These are phyloP conservation scores for Periconia sp. DNA, from an alignment of 2,329 filamentous ascomycete genomes.

Conservation along the genomic window DNA sequence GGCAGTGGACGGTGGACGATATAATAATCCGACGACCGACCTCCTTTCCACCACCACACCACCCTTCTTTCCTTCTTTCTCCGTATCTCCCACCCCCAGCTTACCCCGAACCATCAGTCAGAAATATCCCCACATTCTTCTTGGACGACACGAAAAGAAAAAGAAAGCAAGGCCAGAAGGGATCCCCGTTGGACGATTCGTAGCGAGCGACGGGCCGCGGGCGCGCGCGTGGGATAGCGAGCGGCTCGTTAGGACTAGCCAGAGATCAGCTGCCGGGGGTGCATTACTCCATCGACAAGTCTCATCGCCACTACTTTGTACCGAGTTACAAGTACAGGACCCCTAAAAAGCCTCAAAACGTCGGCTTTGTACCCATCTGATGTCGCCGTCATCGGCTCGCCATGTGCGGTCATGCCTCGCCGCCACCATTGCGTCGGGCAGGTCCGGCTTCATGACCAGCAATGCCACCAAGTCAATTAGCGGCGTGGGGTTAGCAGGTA, in stretches of 20 bases:
- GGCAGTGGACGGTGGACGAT: no score
- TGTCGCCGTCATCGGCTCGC: slow-evolving; percentile 39
- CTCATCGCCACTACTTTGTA: background rate
- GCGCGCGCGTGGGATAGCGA: slow-evolving; percentile 19
- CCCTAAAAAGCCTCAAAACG: background rate
- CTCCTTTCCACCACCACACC: no score
- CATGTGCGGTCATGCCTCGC: background rate
- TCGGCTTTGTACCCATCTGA: slow-evolving; percentile 2
- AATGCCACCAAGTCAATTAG: slow-evolving; percentile 11
- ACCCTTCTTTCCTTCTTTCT: slow-evolving; percentile 1
- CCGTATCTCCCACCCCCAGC: background rate
- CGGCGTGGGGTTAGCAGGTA: slow-evolving; percentile 28
- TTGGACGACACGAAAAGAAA: background rate
- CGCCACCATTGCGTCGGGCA: background rate
- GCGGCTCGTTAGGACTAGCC: slow-evolving; percentile 25
- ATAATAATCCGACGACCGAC: no score
- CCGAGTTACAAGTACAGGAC: background rate
- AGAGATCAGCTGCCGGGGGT: slow-evolving; percentile 27
- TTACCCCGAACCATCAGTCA: slow-evolving; percentile 1
- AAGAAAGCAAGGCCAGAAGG: background rate
- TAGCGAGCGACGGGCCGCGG: slow-evolving; percentile 12
- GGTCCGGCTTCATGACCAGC: slow-evolving; percentile 14
- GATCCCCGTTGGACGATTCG: background rate
- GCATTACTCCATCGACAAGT: background rate
- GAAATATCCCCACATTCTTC: no score